Evolutionary conservation across 495 filamentous ascomycete genomes (phyloP), one percentile per base, ranked within the genome.

Genomic region (Aspergillus haitiensis): DNA sequence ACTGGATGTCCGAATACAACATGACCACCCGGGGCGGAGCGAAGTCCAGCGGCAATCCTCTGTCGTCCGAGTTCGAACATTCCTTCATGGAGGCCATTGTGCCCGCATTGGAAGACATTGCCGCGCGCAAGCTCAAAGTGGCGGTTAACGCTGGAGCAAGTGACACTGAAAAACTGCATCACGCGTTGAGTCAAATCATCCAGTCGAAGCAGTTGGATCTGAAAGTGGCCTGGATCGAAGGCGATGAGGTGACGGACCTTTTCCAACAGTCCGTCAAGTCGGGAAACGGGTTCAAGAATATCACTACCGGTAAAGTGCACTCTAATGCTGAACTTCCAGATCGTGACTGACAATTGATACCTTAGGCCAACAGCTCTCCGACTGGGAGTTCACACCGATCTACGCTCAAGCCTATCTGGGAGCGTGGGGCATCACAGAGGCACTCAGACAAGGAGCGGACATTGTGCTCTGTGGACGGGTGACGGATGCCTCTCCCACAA

Each of bases 381-480:
- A 72, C 12, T 79, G 76, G 76, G 52, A 57, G 7, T 77, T 76
- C 57, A 63, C 70, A 39, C 75, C 77, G 5, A 68, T 81, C 27
- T 72, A 64, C 47, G 78, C 78, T 6, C 71, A 74, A 39, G 62
- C 62, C n/a, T 69, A 81, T 56, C 68, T 80, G 7, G 78, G 78
- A 3, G 70, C 60, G 15, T 52, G 59, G 15, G 76, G 70, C 7
- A 78, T 81, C 36, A 68, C 61, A 6, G 62, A 63, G 32, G 78
- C 69, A 13, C 62, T 81, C n/a, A 54, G 62, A 21, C 51, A 64
- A 15, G 78, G 75, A 11, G 74, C 75, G 5, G 75, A 80, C 55
- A 80, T 81, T 52, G 73, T 81, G 57, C 64, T 81, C 46, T 75
- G 70, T 61, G 76, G 76, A n/a, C 64, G 77, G 5, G 76, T 78